phyloP scores from a whole-genome alignment of 176 grass and related monocot species.

The Ananas comosus region DNA sequence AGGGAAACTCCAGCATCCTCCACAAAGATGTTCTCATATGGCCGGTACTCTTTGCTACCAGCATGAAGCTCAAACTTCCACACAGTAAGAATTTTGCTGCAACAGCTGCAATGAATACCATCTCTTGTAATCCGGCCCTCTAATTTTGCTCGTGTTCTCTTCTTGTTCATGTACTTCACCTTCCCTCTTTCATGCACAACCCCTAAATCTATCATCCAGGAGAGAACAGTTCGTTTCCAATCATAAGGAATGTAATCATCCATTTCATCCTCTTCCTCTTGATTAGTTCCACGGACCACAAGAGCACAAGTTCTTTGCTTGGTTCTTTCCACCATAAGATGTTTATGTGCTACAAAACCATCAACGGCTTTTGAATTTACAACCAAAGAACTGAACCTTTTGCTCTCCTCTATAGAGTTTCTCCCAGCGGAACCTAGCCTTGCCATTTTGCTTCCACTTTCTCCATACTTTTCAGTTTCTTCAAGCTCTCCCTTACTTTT shows the following conservation, averaged over 20 bases:
- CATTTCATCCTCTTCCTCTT: conserved; percentile 24
- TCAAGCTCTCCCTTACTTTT: conserved; percentile 29
- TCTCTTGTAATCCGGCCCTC: conserved; percentile 72
- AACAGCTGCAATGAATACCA: conserved; percentile 86
- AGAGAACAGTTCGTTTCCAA: conserved; percentile 72
- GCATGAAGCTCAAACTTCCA: conserved; percentile 96
- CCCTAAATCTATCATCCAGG: conserved; percentile 93
- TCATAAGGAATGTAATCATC: conserved; percentile 58
- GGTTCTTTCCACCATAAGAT: conserved; percentile 17
- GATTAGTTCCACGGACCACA: conserved; percentile 37
- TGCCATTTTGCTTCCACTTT: conserved; percentile 27
- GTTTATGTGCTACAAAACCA: conserved; percentile 1
- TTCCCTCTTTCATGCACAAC: conserved; percentile 52
- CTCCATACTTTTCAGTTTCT: conserved; percentile 33
- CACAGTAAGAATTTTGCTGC: conserved; percentile 63
- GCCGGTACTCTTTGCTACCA: conserved; percentile 64
- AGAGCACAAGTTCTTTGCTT: conserved; percentile 34
- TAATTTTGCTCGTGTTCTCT: conserved; percentile 42
- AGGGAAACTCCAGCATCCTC: conserved; percentile 43
- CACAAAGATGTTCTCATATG: conserved; percentile 62
- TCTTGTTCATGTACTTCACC: conserved; percentile 78
- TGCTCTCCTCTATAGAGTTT: conserved; percentile 25
- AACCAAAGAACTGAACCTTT: conserved; percentile 10
- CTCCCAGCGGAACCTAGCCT: conserved; percentile 18
- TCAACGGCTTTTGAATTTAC: not conserved